Conservation (phyloP, 495 filamentous ascomycete genomes). For the Beverwykella pulmonaria region DNA sequence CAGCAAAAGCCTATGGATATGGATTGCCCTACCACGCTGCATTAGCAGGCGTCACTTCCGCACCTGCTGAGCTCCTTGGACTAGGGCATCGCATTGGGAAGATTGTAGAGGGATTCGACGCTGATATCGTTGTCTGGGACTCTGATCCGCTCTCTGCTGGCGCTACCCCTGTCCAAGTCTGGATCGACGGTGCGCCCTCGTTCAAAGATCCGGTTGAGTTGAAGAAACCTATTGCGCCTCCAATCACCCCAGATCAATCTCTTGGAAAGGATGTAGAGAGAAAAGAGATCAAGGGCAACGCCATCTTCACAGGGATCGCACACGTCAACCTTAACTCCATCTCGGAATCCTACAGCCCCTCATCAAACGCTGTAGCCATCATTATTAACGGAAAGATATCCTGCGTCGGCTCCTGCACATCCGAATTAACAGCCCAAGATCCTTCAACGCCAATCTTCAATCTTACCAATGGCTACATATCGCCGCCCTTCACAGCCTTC, state of each 20-base stretch:
- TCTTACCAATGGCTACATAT: slow-evolving; percentile 60
- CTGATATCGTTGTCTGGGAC: slow-evolving; percentile 69
- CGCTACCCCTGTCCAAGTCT: slow-evolving; percentile 64
- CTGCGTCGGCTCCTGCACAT: slow-evolving; percentile 50
- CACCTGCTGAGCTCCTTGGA: slow-evolving; percentile 61
- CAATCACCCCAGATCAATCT: slow-evolving; percentile 37
- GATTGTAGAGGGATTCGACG: slow-evolving; percentile 63
- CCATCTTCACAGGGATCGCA: slow-evolving; percentile 36
- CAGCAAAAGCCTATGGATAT: slow-evolving; percentile 62
- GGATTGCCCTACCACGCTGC: slow-evolving; percentile 63
- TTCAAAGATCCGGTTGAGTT: slow-evolving; percentile 38
- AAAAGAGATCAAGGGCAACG: slow-evolving; percentile 27
- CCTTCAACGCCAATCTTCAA: slow-evolving; percentile 41
- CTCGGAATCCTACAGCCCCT: slow-evolving; percentile 22
- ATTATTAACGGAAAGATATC: slow-evolving; percentile 55
- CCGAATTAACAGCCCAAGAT: slow-evolving; percentile 28
- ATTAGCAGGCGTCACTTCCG: slow-evolving; percentile 62
- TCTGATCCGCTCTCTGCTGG: slow-evolving; percentile 64
- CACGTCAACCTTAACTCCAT: neutral
- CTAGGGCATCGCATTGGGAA: slow-evolving; percentile 64
- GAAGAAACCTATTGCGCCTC: slow-evolving; percentile 38
- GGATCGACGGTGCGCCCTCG: slow-evolving; percentile 60
- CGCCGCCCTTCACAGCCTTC: slow-evolving; percentile 58
- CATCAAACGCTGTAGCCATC: slow-evolving; percentile 40
- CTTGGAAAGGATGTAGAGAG: slow-evolving; percentile 35